Conservation (phyloP, 495 filamentous ascomycete genomes). For the Daldinia bambusicola region DNA sequence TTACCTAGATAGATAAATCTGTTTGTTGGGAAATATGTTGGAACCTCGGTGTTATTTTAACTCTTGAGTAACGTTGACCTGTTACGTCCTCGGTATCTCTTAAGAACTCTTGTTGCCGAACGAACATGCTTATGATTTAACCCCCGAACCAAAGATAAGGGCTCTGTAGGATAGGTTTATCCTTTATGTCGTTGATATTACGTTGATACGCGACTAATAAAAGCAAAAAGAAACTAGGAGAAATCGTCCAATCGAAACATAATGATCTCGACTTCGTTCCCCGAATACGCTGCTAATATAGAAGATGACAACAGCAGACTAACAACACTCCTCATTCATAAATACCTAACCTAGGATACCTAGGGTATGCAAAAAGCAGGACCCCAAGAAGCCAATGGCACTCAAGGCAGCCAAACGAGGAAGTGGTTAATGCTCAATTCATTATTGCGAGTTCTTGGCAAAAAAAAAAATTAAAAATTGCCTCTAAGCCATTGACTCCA, state of each 20-base stretch:
- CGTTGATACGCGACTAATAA: slow-evolving; percentile 1
- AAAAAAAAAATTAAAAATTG: no score
- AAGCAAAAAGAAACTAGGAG: neutral
- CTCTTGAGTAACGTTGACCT: neutral
- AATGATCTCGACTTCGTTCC: neutral
- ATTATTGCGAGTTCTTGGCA: slow-evolving; percentile 46
- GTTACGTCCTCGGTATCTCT: neutral
- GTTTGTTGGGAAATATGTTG: neutral
- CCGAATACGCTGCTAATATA: neutral
- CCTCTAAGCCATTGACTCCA: slow-evolving; percentile 52
- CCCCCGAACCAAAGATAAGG: neutral
- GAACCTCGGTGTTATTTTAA: neutral
- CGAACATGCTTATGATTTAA: neutral
- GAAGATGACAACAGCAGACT: neutral
- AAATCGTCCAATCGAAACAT: neutral
- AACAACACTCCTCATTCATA: slow-evolving; percentile 1
- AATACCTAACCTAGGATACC: neutral
- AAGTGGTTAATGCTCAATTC: slow-evolving; percentile 40
- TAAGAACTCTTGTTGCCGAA: no score
- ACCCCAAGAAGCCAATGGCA: neutral
- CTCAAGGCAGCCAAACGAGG: neutral
- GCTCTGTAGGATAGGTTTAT: neutral
- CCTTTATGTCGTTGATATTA: no score
- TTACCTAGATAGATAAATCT: neutral
- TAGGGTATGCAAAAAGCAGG: slow-evolving; percentile 3